Evolutionary conservation across 148 eudicot species (phyloP), one percentile per base, ranked within the genome.

Genomic region (Limonium bicolor): DNA sequence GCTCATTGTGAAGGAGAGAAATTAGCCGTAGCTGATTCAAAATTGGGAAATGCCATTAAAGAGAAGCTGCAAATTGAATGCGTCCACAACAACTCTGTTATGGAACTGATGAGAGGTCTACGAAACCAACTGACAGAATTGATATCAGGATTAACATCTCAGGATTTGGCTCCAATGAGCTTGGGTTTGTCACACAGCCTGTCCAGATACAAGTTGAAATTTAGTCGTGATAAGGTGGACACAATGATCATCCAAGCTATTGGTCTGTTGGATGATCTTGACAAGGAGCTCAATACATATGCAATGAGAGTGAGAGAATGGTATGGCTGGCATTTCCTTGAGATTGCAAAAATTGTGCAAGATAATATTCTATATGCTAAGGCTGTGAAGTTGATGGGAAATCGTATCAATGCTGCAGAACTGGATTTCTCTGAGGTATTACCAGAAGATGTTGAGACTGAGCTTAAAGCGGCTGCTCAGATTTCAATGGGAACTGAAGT

Each of bases 281-380:
- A 88, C 62, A 88, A 88, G 53, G 97, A 88, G 71, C 75, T 88
- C 20, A 88, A 88, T 61, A 88, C 95, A 15, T 90, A 84, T 59
- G 95, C 93, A 14, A 90, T 84, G 97, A 80, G 97, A 59, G 95
- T 84, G 36, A 72, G 85, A 19, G 97, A 90, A 64, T 90, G 97
- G 97, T 90, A 80, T 61, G 97, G 97, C 5, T 90, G 97, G 97
- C 97, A 90, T 80, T 90, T 90, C 54, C 97, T 95, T 0, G 95
- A 90, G 76, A 92, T 90, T 47, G 86, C 94, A 25, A 88, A 80
- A 62, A 77, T 88, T 46, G 62, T 88, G 5, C 74, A 62, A 66
- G 97, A 88, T 62, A 88, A 88, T 48, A 83, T 88, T 27, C 64
- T 72, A 4, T 88, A 80, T 70, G 92, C 95, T 4, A 90, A 84